phyloP scores from a whole-genome alignment of 495 filamentous ascomycete species.

The Aspergillus cavernicola region DNA sequence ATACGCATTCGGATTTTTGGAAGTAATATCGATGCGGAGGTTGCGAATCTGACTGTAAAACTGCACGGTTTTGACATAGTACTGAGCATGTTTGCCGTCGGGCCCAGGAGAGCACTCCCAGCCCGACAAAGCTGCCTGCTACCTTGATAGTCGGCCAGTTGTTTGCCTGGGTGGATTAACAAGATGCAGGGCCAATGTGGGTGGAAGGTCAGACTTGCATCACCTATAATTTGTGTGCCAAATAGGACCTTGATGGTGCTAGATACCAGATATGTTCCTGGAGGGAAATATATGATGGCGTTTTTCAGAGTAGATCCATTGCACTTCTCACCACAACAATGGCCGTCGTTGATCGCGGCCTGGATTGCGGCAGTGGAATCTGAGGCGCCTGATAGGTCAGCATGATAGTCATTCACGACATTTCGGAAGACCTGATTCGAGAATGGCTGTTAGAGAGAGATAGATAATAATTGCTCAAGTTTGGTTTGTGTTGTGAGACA shows the following conservation, averaged over 20 bases:
- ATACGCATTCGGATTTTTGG: constrained; percentile 1
- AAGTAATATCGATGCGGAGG: constrained; percentile 8
- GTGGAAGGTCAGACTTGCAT: constrained; percentile 34
- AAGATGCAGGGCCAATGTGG: not conserved
- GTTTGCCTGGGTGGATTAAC: constrained; percentile 12
- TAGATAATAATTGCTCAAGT: too few relatives aligned
- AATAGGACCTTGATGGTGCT: constrained; percentile 46
- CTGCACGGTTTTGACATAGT: constrained; percentile 11
- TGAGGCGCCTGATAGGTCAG: constrained; percentile 3
- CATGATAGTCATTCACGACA: constrained; percentile 3
- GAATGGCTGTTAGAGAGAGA: not conserved
- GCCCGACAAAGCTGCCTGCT: constrained; percentile 7
- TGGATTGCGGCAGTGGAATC: constrained; percentile 51
- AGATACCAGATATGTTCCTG: constrained; percentile 53
- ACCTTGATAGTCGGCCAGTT: constrained; percentile 19
- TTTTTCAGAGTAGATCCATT: constrained; percentile 41
- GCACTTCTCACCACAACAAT: constrained; percentile 42
- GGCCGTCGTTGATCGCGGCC: constrained; percentile 45
- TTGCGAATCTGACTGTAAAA: constrained; percentile 14
- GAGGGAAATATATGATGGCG: constrained; percentile 56
- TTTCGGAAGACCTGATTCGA: constrained; percentile 6
- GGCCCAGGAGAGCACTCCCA: constrained; percentile 9
- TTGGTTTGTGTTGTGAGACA: not conserved
- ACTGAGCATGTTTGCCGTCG: constrained; percentile 6
- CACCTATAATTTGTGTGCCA: constrained; percentile 57